These are phyloP conservation scores for Pneumocystis carinii DNA, from an alignment of 1,139 yeast species.

Conservation along the genomic window DNA sequence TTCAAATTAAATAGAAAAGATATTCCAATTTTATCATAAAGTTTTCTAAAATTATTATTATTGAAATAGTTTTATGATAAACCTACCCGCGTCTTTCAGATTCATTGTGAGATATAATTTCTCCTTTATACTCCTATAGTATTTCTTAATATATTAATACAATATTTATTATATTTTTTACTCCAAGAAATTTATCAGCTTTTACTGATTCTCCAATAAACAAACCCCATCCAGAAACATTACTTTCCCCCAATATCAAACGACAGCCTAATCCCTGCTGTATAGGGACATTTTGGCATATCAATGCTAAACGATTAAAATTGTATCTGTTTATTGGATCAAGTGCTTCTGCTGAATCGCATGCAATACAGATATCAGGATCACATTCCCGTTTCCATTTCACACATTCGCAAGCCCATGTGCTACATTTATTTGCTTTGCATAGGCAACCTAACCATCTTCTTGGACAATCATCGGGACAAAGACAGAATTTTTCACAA, in stretches of 20 bases:
- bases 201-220: conserved; percentile 13
- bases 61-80: not conserved
- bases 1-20: conserved; percentile 14
- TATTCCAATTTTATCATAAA: conserved; percentile 15
- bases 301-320: not conserved
- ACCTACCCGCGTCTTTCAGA: conserved; percentile 14
- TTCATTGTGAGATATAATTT: conserved; percentile 15
- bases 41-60: conserved; percentile 8
- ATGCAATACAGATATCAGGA: conserved; percentile 14
- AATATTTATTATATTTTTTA: not conserved
- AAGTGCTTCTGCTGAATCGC: conserved; percentile 14
- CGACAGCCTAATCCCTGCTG: conserved; percentile 12
- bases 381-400: conserved; percentile 16
- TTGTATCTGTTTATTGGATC: conserved; percentile 13
- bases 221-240: conserved; percentile 14
- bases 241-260: conserved; percentile 12
- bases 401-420: conserved; percentile 13
- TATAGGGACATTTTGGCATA: conserved; percentile 12
- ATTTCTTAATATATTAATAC: not conserved
- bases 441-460: conserved; percentile 14
- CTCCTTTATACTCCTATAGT: conserved; percentile 13
- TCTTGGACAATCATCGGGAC: conserved; percentile 11
- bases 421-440: conserved; percentile 12
- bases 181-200: conserved; percentile 14
- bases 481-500: conserved; percentile 14